Evolutionary conservation across 2,329 filamentous ascomycete species (phyloP).

Genomic region (Blastomyces emzantsi): DNA sequence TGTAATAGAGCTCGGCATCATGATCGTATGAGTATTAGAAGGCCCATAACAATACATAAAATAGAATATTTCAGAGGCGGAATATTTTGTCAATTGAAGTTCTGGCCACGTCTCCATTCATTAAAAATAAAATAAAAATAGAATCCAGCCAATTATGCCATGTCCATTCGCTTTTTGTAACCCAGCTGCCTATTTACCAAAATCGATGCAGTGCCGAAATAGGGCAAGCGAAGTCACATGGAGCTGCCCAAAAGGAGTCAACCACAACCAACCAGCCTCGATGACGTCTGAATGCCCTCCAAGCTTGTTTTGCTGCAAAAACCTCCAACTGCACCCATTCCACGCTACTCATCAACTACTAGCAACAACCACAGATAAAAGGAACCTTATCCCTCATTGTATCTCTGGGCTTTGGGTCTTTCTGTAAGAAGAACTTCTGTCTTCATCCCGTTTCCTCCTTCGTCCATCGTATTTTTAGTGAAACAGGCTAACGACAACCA

Average conservation of each 20-base stretch:
- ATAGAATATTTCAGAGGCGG: not conserved
- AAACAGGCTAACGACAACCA: not conserved
- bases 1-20: not conserved
- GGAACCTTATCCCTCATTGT: not conserved
- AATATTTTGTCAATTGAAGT: not conserved
- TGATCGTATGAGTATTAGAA: not conserved
- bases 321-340: not conserved
- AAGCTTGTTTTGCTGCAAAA: slow-evolving; percentile 8
- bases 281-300: slow-evolving; percentile 11
- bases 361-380: not conserved
- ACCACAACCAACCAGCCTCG: not conserved
- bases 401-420: not conserved
- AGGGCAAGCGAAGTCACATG: slow-evolving; percentile 12
- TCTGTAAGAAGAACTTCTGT: not conserved
- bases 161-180: not conserved
- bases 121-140: not conserved
- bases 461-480: not conserved
- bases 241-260: not conserved
- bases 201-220: not conserved
- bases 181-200: not conserved
- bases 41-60: not conserved
- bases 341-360: not conserved
- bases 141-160: not conserved
- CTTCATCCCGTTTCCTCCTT: not conserved
- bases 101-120: not conserved